Conservation (phyloP, 2,329 filamentous ascomycete species). For the Talaromyces sp. region DNA sequence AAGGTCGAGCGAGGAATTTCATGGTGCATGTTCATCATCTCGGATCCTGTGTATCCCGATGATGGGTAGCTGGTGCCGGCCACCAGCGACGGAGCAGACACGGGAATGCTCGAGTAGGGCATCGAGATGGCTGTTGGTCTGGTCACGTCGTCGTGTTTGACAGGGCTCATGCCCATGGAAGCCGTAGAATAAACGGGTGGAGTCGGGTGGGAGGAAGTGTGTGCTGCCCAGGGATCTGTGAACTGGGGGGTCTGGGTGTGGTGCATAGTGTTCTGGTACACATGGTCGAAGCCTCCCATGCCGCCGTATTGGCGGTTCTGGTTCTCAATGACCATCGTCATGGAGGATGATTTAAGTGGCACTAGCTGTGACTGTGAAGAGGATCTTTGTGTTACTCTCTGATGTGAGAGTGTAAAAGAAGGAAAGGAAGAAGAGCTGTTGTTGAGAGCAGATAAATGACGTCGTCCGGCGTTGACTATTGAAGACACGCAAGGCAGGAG, state of each 20-base stretch:
- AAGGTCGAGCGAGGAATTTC: constrained; percentile 75
- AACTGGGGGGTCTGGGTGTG: constrained; percentile 67
- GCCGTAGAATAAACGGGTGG: constrained; percentile 58
- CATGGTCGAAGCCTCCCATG: constrained; percentile 71
- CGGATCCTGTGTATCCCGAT: constrained; percentile 58
- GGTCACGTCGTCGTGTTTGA: constrained; percentile 55
- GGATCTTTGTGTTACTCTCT: not conserved
- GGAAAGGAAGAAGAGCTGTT: not conserved
- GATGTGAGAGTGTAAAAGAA: not conserved
- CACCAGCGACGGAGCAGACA: constrained; percentile 69
- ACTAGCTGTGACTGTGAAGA: no score
- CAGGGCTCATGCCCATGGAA: constrained; percentile 58
- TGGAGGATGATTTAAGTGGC: constrained; percentile 47
- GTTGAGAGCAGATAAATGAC: constrained; percentile 6
- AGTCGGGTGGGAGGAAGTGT: constrained; percentile 58
- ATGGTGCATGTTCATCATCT: constrained; percentile 68
- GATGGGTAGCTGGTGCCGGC: constrained; percentile 62
- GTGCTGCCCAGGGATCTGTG: constrained; percentile 78
- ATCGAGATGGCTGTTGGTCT: constrained; percentile 63
- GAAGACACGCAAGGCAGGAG: constrained; percentile 15
- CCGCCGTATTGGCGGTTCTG: constrained; percentile 77
- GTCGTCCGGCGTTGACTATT: constrained; percentile 1
- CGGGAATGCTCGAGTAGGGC: constrained; percentile 68
- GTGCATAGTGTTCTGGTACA: constrained; percentile 67
- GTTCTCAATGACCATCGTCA: constrained; percentile 94